These are phyloP conservation scores for Plasmodium vivax DNA, from an alignment of 169 alveolate species.

Conservation along the genomic window DNA sequence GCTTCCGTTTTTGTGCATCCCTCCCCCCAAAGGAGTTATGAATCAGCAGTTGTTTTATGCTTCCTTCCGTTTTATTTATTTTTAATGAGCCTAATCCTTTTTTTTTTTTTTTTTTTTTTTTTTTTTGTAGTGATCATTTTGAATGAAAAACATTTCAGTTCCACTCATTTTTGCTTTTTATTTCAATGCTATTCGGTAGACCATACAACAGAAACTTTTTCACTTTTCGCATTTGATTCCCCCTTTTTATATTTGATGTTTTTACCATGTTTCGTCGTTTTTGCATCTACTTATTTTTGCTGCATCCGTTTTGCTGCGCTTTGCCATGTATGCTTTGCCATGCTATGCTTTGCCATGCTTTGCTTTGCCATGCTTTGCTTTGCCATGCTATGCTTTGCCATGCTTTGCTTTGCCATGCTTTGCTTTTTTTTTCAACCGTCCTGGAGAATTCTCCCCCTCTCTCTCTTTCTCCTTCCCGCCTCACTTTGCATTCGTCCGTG, in stretches of 20 bases:
- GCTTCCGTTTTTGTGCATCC: conserved; percentile 3
- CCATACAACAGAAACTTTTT: neutral
- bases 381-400: neutral
- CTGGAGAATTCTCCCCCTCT: neutral
- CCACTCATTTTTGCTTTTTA: neutral
- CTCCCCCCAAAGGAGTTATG: neutral
- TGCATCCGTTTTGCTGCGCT: neutral
- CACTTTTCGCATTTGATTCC: neutral
- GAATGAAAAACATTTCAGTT: neutral
- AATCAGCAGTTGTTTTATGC: neutral
- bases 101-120: neutral
- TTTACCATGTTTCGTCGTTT: neutral
- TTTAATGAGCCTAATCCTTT: neutral
- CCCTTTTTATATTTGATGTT: neutral
- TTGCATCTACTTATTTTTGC: neutral
- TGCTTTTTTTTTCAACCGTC: neutral
- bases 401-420: neutral
- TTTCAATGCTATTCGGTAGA: neutral
- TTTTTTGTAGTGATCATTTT: neutral
- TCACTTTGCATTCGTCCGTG: neutral
- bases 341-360: neutral
- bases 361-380: neutral
- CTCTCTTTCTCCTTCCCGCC: neutral
- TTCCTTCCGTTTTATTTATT: neutral
- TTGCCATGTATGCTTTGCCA: no score